Conservation (phyloP, 495 filamentous ascomycete genomes). For the Hypomontagnella submonticulosa region DNA sequence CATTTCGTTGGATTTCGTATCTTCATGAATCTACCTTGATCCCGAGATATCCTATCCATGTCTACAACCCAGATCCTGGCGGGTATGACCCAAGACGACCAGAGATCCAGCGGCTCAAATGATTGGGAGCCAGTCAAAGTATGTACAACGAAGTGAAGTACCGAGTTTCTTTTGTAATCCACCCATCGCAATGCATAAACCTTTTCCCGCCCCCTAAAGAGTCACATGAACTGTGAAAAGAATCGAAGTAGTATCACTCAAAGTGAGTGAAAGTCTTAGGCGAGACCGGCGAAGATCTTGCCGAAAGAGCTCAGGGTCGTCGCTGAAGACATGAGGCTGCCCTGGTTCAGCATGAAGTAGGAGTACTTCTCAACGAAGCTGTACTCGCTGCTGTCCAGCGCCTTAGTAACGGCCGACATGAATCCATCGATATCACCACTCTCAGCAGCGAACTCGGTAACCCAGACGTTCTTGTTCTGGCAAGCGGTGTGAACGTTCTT, state of each 20-base stretch:
- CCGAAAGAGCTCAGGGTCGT: constrained; percentile 52
- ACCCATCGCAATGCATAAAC: constrained; percentile 28
- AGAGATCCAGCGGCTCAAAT: constrained; percentile 33
- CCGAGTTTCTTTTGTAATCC: constrained; percentile 30
- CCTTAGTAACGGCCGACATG: constrained; percentile 67
- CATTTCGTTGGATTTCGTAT: constrained; percentile 33
- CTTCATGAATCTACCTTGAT: constrained; percentile 41
- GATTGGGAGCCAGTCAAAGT: constrained; percentile 13
- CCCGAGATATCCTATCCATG: constrained; percentile 31
- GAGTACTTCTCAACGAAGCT: constrained; percentile 75
- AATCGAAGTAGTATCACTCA: neutral
- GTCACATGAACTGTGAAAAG: neutral
- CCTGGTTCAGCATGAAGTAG: constrained; percentile 78
- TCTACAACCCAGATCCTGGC: constrained; percentile 33
- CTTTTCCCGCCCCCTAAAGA: constrained; percentile 6
- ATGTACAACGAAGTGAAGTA: constrained; percentile 42
- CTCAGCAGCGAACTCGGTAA: constrained; percentile 80
- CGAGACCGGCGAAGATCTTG: constrained; percentile 56
- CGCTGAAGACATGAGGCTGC: constrained; percentile 55
- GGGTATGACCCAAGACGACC: constrained; percentile 26
- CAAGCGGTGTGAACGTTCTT: constrained; percentile 61
- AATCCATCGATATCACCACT: constrained; percentile 64
- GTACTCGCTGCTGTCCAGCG: constrained; percentile 70
- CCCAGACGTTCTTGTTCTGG: constrained; percentile 72
- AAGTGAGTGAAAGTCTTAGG: constrained; percentile 26